Evolutionary conservation across 768 basidiomycete species (phyloP).

Genomic region (Leucosporidium creatinivorum): DNA sequence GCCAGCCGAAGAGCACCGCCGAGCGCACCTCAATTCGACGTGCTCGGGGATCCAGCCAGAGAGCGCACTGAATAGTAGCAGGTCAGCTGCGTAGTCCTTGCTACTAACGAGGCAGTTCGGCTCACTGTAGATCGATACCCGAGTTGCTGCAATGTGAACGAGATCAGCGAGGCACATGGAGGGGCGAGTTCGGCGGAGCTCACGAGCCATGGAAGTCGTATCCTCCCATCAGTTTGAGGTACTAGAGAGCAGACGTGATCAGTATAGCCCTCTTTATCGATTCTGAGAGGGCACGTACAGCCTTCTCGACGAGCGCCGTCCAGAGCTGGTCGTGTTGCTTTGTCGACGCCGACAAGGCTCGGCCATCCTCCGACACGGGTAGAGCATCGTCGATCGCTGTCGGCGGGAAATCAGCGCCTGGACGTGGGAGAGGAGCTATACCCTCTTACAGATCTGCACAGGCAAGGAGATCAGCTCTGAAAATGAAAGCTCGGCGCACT

Average conservation of each 20-base stretch:
- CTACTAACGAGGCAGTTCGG: too few relatives aligned
- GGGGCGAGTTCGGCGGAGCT: not conserved
- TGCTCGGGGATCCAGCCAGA: constrained; percentile 30
- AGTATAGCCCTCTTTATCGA: too few relatives aligned
- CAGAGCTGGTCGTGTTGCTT: constrained; percentile 1
- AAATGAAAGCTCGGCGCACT: not conserved
- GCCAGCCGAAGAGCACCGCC: too few relatives aligned
- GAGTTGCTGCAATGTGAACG: constrained; percentile 13
- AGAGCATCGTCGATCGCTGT: constrained; percentile 23
- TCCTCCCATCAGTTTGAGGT: constrained; percentile 18
- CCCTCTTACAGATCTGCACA: constrained; percentile 4
- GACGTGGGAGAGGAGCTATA: not conserved
- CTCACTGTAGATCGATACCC: constrained; percentile 25
- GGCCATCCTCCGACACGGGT: not conserved
- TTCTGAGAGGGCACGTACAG: not conserved
- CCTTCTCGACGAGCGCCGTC: constrained; percentile 31
- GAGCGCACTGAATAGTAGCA: constrained; percentile 1
- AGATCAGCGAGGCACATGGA: not conserved
- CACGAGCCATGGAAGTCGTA: constrained; percentile 32
- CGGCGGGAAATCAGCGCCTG: too few relatives aligned
- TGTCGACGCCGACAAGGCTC: not conserved
- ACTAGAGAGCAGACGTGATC: constrained; percentile 3
- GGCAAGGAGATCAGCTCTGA: not conserved
- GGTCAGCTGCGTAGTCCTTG: too few relatives aligned
- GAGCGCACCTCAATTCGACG: not conserved